Percentiles rank a stretch among this genome's conserved stretches.
Conservation (phyloP, 768 basidiomycete genomes). For the Lactarius sp. region DNA sequence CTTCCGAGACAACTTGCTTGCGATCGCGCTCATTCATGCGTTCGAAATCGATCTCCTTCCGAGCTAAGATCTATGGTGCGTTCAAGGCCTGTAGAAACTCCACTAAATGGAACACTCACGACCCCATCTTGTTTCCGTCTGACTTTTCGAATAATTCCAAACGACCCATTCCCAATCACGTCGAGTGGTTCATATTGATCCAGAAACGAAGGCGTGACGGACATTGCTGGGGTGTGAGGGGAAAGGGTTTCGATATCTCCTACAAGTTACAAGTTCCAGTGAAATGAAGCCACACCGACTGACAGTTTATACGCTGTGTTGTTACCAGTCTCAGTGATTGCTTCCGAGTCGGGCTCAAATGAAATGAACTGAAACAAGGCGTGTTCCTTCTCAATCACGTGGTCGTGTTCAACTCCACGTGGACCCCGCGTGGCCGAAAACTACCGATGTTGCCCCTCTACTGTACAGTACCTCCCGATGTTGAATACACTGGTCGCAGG, state of each 20-base stretch:
- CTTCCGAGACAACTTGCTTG: slow-evolving; percentile 96
- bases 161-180: slow-evolving; percentile 94
- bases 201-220: slow-evolving; percentile 40
- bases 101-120: slow-evolving; percentile 43
- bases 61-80: slow-evolving; percentile 62
- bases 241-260: background rate
- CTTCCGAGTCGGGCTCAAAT: background rate
- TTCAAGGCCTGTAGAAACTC: slow-evolving; percentile 5
- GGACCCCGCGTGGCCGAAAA: background rate
- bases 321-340: background rate
- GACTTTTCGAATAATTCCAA: slow-evolving; percentile 97
- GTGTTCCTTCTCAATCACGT: background rate
- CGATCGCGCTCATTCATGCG: slow-evolving; percentile 94
- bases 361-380: background rate
- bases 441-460: no score
- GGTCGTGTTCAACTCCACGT: slow-evolving; percentile 23
- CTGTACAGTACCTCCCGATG: background rate
- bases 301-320: background rate
- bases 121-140: slow-evolving; percentile 75
- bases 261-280: background rate
- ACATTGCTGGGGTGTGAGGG: slow-evolving; percentile 6
- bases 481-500: no score
- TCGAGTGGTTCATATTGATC: slow-evolving; percentile 85
- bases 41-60: slow-evolving; percentile 97
- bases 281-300: background rate